These are phyloP conservation scores for Micractinium sp. DNA, from an alignment of 139 green algal species.

Conservation along the genomic window DNA sequence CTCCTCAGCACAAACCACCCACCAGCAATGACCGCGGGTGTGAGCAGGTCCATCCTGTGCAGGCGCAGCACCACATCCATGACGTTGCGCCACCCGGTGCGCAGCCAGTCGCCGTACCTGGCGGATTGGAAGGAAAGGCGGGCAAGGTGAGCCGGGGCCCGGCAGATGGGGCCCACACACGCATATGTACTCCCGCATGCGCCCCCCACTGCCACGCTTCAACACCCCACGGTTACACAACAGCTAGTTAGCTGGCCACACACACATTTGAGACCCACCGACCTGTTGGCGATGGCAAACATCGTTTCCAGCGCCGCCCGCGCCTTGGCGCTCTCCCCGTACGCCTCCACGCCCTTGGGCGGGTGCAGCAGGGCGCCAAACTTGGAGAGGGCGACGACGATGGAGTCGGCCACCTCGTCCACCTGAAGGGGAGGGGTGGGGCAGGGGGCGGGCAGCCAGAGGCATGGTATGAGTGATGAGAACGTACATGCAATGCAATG, in stretches of 20 bases:
- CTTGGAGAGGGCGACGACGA: constrained; percentile 80
- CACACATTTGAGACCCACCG: no score
- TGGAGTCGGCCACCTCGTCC: constrained; percentile 75
- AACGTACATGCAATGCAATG: no score
- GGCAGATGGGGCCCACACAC: no score
- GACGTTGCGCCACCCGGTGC: constrained; percentile 85
- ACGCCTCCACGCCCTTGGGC: constrained; percentile 64
- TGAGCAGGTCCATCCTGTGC: constrained; percentile 81
- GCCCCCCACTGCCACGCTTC: no score
- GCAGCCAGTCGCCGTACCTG: constrained; percentile 87
- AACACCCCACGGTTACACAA: no score
- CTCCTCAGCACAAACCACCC: not conserved
- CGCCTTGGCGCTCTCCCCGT: constrained; percentile 78
- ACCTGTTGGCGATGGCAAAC: constrained; percentile 83
- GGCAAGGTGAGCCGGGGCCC: not conserved
- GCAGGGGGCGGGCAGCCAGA: no score
- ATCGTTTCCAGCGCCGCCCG: constrained; percentile 74
- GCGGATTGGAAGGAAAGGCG: not conserved
- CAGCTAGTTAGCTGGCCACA: no score
- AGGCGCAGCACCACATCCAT: constrained; percentile 87
- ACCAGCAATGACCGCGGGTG: constrained; percentile 50
- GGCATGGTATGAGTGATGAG: no score
- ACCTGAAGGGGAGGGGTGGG: constrained; percentile 28
- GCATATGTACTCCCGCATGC: no score
- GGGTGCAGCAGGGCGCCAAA: constrained; percentile 72